Base-by-base conservation (phyloP, 108 stramenopile species). In the Pseudonitzschia delicatissima region DNA sequence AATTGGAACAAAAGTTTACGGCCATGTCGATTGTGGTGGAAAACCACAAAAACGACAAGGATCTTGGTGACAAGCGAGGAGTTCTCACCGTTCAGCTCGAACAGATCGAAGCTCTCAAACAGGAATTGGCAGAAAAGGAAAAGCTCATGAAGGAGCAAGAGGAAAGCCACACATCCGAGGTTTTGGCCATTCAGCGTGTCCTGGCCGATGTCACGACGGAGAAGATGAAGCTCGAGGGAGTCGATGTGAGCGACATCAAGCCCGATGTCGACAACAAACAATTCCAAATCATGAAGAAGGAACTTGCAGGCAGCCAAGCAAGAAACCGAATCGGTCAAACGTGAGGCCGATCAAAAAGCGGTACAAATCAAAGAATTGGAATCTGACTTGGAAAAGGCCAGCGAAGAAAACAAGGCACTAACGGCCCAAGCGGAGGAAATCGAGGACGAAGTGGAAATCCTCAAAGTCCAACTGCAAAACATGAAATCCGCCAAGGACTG, bases 161-260 rank as follows among this genome's bases (percentile, higher is more conserved):
- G 28, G 36, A 60, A 11, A 77, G 75, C 34, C 79, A 84, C 52
- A 77, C 77, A 5, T 15, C 35, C 12, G 59, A 77, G 52, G 31
- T 80, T n/a, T 68, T 68, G n/a, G 79, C 79, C 20, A 80, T 84
- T 48, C 77, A 80, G 67, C 71, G 83, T 39, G 83, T 80, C 0
- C 39, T 84, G 35, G 83, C 79, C 20, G 79, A 80, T 59, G 66
- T 79, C 9, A 77, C 75, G 0, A 45, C 63, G n/a, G 77, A 72
- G 45, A 57, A 58, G 57, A 39, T 57, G 53, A n/a, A 42, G 9
- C 49, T 49, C 6, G 34, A 63, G 34, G 37, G 40, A 25, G 34
- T 18, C 21, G 6, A 20, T 5, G 3, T 15, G 6, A 8, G 4
- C 52, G 52, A 2, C 18, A 12, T 20, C 2, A 53, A 3, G 15